These are phyloP conservation scores for Fremontodendron californicum DNA, from an alignment of 345 rosid species.

Conservation along the genomic window DNA sequence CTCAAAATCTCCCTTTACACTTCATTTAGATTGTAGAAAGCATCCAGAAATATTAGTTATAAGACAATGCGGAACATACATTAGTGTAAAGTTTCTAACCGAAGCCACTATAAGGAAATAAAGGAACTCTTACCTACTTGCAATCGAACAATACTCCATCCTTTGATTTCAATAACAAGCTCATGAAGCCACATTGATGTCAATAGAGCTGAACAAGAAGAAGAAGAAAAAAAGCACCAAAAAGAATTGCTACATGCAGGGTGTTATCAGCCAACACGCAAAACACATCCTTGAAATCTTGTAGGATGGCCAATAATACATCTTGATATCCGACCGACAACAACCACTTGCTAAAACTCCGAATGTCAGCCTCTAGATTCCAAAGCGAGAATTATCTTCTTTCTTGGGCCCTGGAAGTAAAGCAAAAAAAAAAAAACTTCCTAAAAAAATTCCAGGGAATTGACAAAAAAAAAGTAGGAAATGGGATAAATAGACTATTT, in stretches of 20 bases:
- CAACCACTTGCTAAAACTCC: constrained; percentile 4
- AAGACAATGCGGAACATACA: not conserved
- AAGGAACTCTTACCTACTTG: not conserved
- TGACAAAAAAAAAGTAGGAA: not conserved
- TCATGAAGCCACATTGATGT: too few relatives aligned
- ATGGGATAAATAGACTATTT: not conserved
- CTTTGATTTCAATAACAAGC: not conserved
- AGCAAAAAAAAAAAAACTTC: constrained; percentile 16
- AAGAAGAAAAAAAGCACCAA: too few relatives aligned
- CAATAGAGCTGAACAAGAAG: not conserved
- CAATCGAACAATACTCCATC: not conserved
- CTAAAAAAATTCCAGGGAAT: not conserved
- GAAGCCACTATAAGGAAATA: not conserved
- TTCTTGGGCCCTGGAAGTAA: constrained; percentile 95
- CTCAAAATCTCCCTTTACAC: not conserved
- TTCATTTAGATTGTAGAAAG: not conserved
- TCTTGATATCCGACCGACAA: constrained; percentile 11
- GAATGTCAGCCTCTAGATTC: constrained; percentile 54
- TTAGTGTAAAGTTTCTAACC: not conserved
- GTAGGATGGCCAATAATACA: constrained; percentile 12
- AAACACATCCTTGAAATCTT: constrained; percentile 18
- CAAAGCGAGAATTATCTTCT: constrained; percentile 84
- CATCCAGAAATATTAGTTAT: not conserved
- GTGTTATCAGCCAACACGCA: constrained; percentile 11
- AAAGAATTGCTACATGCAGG: constrained; percentile 17